phyloP scores from a whole-genome alignment of 2,329 filamentous ascomycete species.

The Penicillium sclerotigenum region DNA sequence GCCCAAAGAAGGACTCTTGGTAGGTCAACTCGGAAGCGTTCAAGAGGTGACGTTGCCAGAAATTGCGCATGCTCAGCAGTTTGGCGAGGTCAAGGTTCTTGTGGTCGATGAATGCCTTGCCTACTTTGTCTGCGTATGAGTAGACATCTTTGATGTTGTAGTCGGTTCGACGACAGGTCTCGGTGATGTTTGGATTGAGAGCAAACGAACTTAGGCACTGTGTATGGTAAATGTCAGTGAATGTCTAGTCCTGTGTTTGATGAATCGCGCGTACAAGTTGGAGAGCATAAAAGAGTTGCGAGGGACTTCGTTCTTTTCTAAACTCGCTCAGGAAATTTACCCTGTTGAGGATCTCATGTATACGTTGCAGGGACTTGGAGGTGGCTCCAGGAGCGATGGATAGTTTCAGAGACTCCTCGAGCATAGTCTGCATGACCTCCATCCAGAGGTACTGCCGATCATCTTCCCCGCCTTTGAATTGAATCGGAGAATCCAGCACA shows the following conservation, averaged over 20 bases:
- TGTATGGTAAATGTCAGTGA: slow-evolving; percentile 14
- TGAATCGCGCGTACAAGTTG: slow-evolving; percentile 27
- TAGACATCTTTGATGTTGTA: slow-evolving; percentile 35
- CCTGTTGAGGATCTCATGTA: slow-evolving; percentile 19
- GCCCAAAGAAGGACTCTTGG: slow-evolving; percentile 20
- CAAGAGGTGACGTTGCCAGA: slow-evolving; percentile 43
- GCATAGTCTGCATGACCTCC: slow-evolving; percentile 29
- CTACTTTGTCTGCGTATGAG: slow-evolving; percentile 8
- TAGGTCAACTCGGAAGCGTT: slow-evolving; percentile 29
- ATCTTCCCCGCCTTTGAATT: slow-evolving; percentile 27
- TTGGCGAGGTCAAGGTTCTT: slow-evolving; percentile 27
- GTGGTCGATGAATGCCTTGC: slow-evolving; percentile 15
- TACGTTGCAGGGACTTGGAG: slow-evolving; percentile 24
- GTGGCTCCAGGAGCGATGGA: background rate
- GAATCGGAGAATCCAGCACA: slow-evolving; percentile 30
- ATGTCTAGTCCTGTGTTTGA: background rate
- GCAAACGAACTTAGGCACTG: slow-evolving; percentile 35
- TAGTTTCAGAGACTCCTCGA: slow-evolving; percentile 24
- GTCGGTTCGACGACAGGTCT: slow-evolving; percentile 28
- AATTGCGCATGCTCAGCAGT: slow-evolving; percentile 42
- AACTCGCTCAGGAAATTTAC: slow-evolving; percentile 27
- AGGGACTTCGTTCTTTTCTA: slow-evolving; percentile 14
- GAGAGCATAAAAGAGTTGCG: slow-evolving; percentile 28
- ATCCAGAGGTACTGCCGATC: slow-evolving; percentile 31
- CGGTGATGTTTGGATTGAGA: slow-evolving; percentile 26